These are phyloP conservation scores for Sporisorium iseilematis-ciliati DNA, from an alignment of 1,284 basidiomycete genomes.

Conservation along the genomic window DNA sequence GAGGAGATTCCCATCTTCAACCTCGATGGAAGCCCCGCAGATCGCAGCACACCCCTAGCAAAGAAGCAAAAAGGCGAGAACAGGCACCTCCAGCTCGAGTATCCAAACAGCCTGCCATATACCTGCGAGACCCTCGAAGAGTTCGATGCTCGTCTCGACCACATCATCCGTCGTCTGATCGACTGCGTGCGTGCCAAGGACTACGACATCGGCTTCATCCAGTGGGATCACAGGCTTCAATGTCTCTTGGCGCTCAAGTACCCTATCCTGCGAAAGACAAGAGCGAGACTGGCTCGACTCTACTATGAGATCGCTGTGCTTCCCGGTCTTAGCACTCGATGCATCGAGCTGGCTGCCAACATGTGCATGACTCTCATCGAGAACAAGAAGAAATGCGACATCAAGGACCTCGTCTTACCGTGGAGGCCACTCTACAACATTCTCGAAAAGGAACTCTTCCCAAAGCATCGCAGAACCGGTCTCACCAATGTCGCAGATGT, in stretches of 20 bases:
- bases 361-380: constrained; percentile 80
- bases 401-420: constrained; percentile 85
- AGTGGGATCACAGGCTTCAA: constrained; percentile 72
- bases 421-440: constrained; percentile 88
- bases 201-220: constrained; percentile 72
- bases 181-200: constrained; percentile 85
- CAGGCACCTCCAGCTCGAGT: constrained; percentile 60
- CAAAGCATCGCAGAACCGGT: constrained; percentile 74
- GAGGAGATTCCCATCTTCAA: constrained; percentile 43
- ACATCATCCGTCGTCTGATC: constrained; percentile 79
- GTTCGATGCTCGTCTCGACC: constrained; percentile 84
- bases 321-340: constrained; percentile 80
- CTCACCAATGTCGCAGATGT: constrained; percentile 77
- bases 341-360: constrained; percentile 79
- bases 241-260: constrained; percentile 69
- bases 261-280: constrained; percentile 73
- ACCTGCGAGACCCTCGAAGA: constrained; percentile 81
- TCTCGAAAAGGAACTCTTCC: constrained; percentile 83
- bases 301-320: constrained; percentile 84
- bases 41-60: constrained; percentile 17
- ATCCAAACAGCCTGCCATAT: constrained; percentile 77
- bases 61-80: constrained; percentile 45
- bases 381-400: constrained; percentile 82
- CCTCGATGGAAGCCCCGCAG: constrained; percentile 30
- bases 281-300: constrained; percentile 81